Evolutionary conservation across 208 protist genomes (phyloP).

Genomic region (Balamuthia mandrillaris): DNA sequence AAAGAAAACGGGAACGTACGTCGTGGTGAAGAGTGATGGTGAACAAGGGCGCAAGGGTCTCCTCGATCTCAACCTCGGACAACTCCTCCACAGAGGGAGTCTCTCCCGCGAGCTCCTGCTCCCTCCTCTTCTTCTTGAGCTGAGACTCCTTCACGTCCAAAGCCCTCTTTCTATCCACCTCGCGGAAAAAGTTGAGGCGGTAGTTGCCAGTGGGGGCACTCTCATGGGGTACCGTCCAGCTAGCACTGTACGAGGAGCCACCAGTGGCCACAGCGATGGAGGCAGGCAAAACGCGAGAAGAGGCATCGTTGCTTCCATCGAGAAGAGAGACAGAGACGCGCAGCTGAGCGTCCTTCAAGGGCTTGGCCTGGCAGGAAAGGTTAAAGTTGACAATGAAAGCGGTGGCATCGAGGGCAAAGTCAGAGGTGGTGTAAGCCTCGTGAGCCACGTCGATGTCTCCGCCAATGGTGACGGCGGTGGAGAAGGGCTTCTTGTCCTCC

Average conservation of each 20-base stretch:
- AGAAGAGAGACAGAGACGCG: background rate
- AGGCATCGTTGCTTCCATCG: no score
- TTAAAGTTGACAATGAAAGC: slow-evolving; percentile 21
- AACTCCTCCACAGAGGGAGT: background rate
- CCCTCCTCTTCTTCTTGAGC: slow-evolving; percentile 25
- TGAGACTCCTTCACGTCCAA: background rate
- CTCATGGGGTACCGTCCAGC: background rate
- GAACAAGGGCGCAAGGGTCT: slow-evolving; percentile 29
- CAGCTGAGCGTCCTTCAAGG: slow-evolving; percentile 29
- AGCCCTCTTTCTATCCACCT: slow-evolving; percentile 36
- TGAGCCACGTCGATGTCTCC: slow-evolving; percentile 30
- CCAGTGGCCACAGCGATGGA: background rate
- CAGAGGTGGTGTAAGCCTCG: background rate
- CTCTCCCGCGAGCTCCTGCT: slow-evolving; percentile 3
- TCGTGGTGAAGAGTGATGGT: background rate
- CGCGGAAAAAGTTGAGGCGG: slow-evolving; percentile 36
- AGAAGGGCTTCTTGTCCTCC: background rate
- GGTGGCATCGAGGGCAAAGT: background rate
- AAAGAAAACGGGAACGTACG: background rate
- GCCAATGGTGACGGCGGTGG: background rate
- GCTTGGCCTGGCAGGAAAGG: slow-evolving; percentile 23
- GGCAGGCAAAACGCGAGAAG: background rate
- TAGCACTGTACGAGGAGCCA: slow-evolving; percentile 13
- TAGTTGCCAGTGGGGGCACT: background rate
- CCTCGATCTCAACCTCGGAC: background rate